A percentile compares a stretch with the other conserved stretches of the same genome.
Conservation (phyloP, 2,329 filamentous ascomycete species). For the Aspergillus novoparasiticus region DNA sequence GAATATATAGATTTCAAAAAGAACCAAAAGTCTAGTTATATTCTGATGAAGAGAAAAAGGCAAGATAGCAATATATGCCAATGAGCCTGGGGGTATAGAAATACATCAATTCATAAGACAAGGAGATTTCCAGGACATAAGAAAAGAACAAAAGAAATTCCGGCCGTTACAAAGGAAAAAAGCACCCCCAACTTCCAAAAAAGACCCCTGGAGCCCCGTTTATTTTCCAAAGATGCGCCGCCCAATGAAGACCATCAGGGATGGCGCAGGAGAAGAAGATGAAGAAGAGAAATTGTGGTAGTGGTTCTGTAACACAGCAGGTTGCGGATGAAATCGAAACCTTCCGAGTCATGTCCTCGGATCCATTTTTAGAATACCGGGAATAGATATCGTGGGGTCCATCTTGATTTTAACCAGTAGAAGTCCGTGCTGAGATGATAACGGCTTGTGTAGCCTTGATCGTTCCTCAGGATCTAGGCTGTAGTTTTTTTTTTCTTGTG, state of each 20-base stretch:
- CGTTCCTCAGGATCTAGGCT: not conserved
- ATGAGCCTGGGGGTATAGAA: not conserved
- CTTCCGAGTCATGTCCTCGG: not conserved
- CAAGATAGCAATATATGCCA: not conserved
- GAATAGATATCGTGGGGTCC: not conserved
- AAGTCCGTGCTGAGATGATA: not conserved
- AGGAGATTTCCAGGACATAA: not conserved
- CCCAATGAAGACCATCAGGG: not conserved
- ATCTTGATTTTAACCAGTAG: not conserved
- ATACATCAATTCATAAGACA: conserved; percentile 1
- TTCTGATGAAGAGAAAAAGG: not conserved
- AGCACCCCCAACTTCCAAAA: not conserved
- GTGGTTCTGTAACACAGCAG: not conserved
- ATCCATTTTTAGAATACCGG: not conserved
- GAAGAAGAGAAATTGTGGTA: not conserved
- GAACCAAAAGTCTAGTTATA: not conserved
- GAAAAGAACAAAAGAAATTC: not conserved
- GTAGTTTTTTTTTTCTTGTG: not conserved
- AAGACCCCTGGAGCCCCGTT: not conserved
- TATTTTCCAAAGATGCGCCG: not conserved
- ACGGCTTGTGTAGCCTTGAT: not conserved
- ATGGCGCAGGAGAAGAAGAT: not conserved
- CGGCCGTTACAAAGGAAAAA: not conserved
- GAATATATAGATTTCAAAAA: not conserved
- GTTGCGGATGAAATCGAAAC: not conserved